Base-by-base conservation (phyloP, 139 green algal genomes). In the Dunaliella primolecta region DNA sequence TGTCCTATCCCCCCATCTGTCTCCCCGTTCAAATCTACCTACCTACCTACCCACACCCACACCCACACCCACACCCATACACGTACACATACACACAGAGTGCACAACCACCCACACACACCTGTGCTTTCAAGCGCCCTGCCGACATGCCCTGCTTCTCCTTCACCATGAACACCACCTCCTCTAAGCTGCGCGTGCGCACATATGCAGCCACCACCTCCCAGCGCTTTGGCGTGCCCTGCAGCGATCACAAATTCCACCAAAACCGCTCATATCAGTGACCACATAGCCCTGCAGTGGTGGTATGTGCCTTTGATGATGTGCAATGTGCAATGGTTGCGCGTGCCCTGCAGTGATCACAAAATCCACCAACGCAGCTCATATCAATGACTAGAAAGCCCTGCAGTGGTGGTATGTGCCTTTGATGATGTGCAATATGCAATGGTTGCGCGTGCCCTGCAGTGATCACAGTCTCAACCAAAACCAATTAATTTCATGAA, bases 151-250 rank as follows among this genome's bases (percentile, higher is more conserved):
- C 83, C 86, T 94, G 87, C 70, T 82, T 86, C 81, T 94, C 92
- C 92, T 97, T 97, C 1, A 96, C 94, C 94, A 97, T 97, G 75
- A 96, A 90, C 81, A 97, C 74, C 36, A 98, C 93, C 89, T 98
- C 95, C 1, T 96, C 91, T 64, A 96, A 83, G 0, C 92, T 95
- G 20, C 95, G 91, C 0, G 94, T 98, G 78, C 95, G 92, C 35
- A 97, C 90, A 78, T 96, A 96, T 0, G 78, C 86, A 34, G 95
- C 89, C 55, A 98, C 94, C 87, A 89, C 82, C 57, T 94, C 91
- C 94, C 95, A 98, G 27, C 95, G 91, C 87, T 94, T 95, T 35
- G 90, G 89, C 1, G 80, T 84, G 80, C 80, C 78, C 78, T 82
- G 78, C 35, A 23, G 3, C 32, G 25, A 23, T 78, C 25, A 3